Base-by-base conservation (phyloP, 78 protist genomes). In the Dictyostelium capitatum region DNA sequence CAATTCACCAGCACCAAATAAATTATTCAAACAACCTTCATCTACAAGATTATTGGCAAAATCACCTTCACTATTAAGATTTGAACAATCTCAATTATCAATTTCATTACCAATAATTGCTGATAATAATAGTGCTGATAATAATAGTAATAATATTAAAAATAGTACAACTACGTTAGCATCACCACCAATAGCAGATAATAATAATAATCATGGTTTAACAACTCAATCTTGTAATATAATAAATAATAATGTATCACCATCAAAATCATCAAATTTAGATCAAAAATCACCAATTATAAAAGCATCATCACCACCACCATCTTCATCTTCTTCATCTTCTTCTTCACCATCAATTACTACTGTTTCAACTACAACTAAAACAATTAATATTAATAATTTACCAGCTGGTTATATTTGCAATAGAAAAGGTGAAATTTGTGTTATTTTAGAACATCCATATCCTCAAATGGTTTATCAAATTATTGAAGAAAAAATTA, bases 381-480 rank as follows among this genome's bases (percentile, higher is more conserved):
- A 62, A 25, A 62, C 70, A 0, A 23, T 62, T 25, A 62, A 62
- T 62, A 62, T 62, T 11, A 77, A 77, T 15, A 23, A 51, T 30
- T 37, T 51, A 17, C 59, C 59, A 37, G 67, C 82, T 50, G 82
- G 82, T 28, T 77, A 77, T 51, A 77, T 77, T 51, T 77, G 73
- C 57, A 64, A 83, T 20, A 83, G 77, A 28, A 83, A 56, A 73
- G 91, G 91, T n/a, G 91, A 64, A 46, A 73, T 83, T 46, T 83
- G 91, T 83, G 64, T 83, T 3, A 54, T 83, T 54, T 41, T 83
- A 17, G 82, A 83, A 57, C 91, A 83, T 57, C 91, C 91, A 14
- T 83, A 83, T 14, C 91, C 91, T 23, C 91, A 83, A 30, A 83
- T 83, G 91, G 91, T 83, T 43, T 83, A 83, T 28, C 91, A 83